Evolutionary conservation across 192 early-diverging fungal species (phyloP), one percentile per base, ranked within the genome.

Genomic region (Entrophospora sp.): DNA sequence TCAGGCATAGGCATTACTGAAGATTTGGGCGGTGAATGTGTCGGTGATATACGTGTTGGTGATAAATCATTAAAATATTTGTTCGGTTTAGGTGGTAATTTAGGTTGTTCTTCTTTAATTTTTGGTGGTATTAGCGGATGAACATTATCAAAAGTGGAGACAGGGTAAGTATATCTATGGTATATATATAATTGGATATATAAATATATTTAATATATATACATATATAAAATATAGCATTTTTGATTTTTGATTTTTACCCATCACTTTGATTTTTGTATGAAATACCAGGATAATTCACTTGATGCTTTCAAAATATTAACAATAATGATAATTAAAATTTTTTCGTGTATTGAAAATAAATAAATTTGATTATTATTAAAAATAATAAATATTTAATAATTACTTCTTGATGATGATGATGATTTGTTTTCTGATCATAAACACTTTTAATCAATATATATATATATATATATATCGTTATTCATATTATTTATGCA

Each of bases 251-350:
- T 13, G 30, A 8, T 24, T 37, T n/a, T 22, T 49, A 64, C 62
- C 62, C 62, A 30, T 64, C 62, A 22, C 62, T 64, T 36, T 49
- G 45, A 48, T 64, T 64, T 35, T 24, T 28, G 14, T 16, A 8
- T 36, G 62, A 64, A 16, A 64, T 22, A 25, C 31, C 34, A 18
- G 62, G 62, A 49, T 64, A 64, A 1, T 16, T 12, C 22, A 52
- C 3, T 52, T 3, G 10, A 10, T 52, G 24, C 38, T 6, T n/a
- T 43, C 9, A 37, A 64, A 27, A 28, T 35, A 22, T n/a, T 2
- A 40, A 28, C 1, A 36, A 31, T 40, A 20, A 25, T 40, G 9
- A 40, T 32, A 42, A 25, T 18, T 8, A 18, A 25, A 60, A 9
- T 38, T 14, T 53, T 52, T 13, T 30, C 28, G 24, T 60, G 2